Evolutionary conservation across 192 early-diverging fungal genomes (phyloP), one percentile per base, ranked within the genome.

Genomic region (Mortierella alpina): DNA sequence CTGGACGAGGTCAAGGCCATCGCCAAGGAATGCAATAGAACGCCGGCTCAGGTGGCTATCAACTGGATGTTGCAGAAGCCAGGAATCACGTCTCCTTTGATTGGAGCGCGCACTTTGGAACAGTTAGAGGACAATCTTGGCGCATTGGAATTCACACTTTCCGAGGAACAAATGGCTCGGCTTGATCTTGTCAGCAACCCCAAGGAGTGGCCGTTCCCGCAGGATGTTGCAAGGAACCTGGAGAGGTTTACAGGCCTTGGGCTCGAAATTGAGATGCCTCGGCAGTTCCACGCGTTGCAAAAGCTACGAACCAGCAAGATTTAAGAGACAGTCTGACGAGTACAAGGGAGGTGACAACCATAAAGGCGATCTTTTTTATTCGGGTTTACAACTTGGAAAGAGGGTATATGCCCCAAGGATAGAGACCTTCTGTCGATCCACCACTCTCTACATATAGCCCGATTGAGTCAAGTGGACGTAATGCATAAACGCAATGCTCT

Each of bases 1-100:
- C 58, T 87, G 22, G 84, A 84, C 10, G 81, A 79, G 49, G 75
- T 86, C 52, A 59, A 61, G n/a, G 59, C 70, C 15, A 71, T 90
- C 72, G 84, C 86, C 1, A 52, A 67, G 23, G 85, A 87, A 39
- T 69, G 66, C 11, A 83, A 78, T 1, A 69, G 59, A n/a, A 81
- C 84, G 0, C 75, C 80, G 8, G 83, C 83, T 0, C 84, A 86
- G 41, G 86, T 90, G n/a, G 87, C 88, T 8, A 47, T 72, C 15
- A 85, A 85, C 50, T 85, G 84, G 84, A 79, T 46, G 17, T 13
- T 80, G n/a, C 84, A 85, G 65, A 80, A 76, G 39, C 82, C 84
- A 5, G 82, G 84, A 14, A 71, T 85, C 20, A 83, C 84, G 0
- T 83, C 84, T 18, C 62, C 78, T 17, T 46, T 85, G 45, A 51